These are phyloP conservation scores for Ophiostoma ulmi DNA, from an alignment of 2,329 filamentous ascomycete species.

Conservation along the genomic window DNA sequence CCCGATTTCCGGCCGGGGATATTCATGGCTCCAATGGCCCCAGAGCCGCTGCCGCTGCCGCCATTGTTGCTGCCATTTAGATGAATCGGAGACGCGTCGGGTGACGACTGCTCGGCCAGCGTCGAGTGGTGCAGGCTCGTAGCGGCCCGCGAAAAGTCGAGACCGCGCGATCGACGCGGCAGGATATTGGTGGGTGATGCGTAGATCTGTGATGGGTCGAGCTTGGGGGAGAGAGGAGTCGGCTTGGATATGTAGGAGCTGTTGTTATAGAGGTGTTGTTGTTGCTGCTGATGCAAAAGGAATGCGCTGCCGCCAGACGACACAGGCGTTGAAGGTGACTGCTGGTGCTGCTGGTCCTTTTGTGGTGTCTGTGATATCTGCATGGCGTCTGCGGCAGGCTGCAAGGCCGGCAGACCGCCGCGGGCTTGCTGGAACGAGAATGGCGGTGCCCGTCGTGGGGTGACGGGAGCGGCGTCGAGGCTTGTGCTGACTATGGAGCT, in stretches of 20 bases:
- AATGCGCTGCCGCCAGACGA: constrained; percentile 8
- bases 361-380: constrained; percentile 31
- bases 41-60: constrained; percentile 38
- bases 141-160: constrained; percentile 89
- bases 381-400: constrained; percentile 43
- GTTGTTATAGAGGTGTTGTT: constrained; percentile 32
- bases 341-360: constrained; percentile 27
- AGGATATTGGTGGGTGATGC: constrained; percentile 82
- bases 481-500: constrained; percentile 44
- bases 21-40: constrained; percentile 45
- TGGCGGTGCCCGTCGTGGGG: constrained; percentile 49
- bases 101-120: constrained; percentile 78
- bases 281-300: constrained; percentile 27
- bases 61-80: constrained; percentile 36
- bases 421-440: constrained; percentile 50
- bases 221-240: constrained; percentile 75
- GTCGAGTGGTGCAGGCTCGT: constrained; percentile 95
- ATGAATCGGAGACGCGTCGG: constrained; percentile 85
- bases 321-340: constrained; percentile 23
- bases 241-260: constrained; percentile 44
- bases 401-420: constrained; percentile 60
- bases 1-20: constrained; percentile 49
- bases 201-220: constrained; percentile 79
- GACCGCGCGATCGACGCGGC: constrained; percentile 78
- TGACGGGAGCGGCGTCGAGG: constrained; percentile 50